phyloP scores from a whole-genome alignment of 2,329 filamentous ascomycete genomes.

The Dichotomopilus funicola region DNA sequence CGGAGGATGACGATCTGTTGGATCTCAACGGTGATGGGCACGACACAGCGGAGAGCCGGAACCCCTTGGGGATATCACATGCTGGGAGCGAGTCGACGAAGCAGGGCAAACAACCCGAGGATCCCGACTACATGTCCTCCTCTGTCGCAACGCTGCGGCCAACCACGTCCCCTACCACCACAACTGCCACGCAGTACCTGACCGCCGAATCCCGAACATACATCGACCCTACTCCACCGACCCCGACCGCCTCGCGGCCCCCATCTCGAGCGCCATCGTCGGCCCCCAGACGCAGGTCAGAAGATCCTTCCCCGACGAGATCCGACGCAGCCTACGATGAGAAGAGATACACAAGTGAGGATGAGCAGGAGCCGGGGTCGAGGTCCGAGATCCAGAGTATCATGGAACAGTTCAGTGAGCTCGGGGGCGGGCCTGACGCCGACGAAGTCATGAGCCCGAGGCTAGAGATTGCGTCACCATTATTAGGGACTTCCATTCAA shows the following conservation, averaged over 20 bases:
- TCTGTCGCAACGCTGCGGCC: conserved; percentile 46
- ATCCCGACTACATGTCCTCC: conserved; percentile 35
- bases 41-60: no score
- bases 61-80: not conserved
- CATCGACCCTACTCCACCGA: conserved; percentile 53
- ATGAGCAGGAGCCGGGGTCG: conserved; percentile 61
- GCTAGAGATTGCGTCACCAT: conserved; percentile 73
- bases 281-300: conserved; percentile 40
- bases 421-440: conserved; percentile 61
- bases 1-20: conserved; percentile 8
- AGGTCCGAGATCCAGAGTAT: conserved; percentile 90
- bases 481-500: conserved; percentile 57
- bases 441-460: conserved; percentile 91
- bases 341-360: conserved; percentile 50
- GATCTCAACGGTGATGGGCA: not conserved
- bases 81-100: not conserved
- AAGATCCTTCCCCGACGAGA: conserved; percentile 45
- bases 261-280: conserved; percentile 55
- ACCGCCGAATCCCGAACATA: conserved; percentile 43
- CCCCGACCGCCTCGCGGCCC: conserved; percentile 48
- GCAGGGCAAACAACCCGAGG: conserved; percentile 9
- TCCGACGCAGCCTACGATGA: conserved; percentile 54
- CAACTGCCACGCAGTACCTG: conserved; percentile 37
- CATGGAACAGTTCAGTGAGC: conserved; percentile 89
- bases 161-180: conserved; percentile 33